Conservation (phyloP, 495 filamentous ascomycete species). For the Peziza echinospora region DNA sequence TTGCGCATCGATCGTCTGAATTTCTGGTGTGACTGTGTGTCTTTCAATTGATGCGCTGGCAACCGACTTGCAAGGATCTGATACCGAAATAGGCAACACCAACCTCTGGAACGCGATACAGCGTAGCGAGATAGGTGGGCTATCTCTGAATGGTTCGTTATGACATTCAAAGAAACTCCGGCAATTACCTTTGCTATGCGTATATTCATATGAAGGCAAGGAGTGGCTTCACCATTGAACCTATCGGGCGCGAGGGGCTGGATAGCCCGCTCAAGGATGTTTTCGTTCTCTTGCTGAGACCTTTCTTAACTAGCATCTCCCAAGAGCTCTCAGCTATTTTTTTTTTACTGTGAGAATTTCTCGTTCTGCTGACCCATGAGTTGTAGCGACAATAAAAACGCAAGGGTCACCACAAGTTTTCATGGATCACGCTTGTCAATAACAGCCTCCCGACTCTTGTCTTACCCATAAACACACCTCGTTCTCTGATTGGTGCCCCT, state of each 20-base stretch:
- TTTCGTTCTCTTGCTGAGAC: background rate
- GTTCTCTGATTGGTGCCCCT: constrained; percentile 9
- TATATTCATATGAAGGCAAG: constrained; percentile 8
- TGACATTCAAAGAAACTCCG: background rate
- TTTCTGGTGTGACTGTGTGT: background rate
- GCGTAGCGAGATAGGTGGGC: background rate
- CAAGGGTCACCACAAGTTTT: background rate
- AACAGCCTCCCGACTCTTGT: too few relatives aligned
- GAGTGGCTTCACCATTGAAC: constrained; percentile 12
- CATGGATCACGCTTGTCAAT: background rate
- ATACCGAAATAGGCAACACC: background rate
- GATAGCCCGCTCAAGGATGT: background rate
- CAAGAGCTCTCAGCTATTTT: background rate
- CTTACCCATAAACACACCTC: background rate
- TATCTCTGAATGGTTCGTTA: too few relatives aligned
- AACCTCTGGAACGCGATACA: background rate
- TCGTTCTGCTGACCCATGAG: background rate
- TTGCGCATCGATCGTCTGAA: background rate
- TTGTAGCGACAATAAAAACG: too few relatives aligned
- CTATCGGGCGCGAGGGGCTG: background rate
- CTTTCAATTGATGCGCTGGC: background rate
- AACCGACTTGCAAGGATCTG: background rate
- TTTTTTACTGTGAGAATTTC: background rate
- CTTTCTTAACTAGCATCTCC: background rate
- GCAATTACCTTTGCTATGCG: background rate